Evolutionary conservation across 202 grass and related monocot genomes (phyloP).

Genomic region (Zizania palustris): DNA sequence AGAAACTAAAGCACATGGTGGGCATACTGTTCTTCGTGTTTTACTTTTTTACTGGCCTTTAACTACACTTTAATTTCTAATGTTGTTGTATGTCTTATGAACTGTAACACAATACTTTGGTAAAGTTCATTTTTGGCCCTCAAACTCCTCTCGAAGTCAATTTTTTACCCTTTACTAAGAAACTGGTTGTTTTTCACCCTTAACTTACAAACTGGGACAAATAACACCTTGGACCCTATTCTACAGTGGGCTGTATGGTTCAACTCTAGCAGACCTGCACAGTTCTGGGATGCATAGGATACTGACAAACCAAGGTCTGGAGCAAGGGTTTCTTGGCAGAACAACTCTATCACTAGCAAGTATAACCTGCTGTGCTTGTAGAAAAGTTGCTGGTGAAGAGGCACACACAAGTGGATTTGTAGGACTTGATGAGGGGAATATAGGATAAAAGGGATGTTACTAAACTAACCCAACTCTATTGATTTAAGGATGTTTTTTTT

Average conservation of each 20-base stretch:
- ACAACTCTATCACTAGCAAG: too few species aligned
- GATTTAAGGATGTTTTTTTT: too few species aligned
- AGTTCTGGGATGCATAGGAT: too few species aligned
- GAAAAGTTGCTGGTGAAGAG: too few species aligned
- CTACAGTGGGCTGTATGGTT: background rate
- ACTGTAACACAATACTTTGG: background rate
- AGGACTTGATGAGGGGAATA: too few species aligned
- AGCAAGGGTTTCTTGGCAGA: too few species aligned
- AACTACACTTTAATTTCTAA: background rate
- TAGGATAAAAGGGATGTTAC: too few species aligned
- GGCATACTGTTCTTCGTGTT: conserved; percentile 23
- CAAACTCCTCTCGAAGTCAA: background rate
- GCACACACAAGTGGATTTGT: too few species aligned
- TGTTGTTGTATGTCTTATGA: background rate
- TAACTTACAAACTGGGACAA: background rate
- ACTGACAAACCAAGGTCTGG: too few species aligned
- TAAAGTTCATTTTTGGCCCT: background rate
- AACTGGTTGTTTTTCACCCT: background rate
- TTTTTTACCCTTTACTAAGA: background rate
- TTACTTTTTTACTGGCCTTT: conserved; percentile 32
- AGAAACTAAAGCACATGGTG: conserved; percentile 99
- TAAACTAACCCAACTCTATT: too few species aligned
- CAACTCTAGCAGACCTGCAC: too few species aligned
- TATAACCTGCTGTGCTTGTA: too few species aligned
- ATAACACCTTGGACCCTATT: background rate